Base-by-base conservation (phyloP, 306 rosid genomes). In the Cercis canadensis region DNA sequence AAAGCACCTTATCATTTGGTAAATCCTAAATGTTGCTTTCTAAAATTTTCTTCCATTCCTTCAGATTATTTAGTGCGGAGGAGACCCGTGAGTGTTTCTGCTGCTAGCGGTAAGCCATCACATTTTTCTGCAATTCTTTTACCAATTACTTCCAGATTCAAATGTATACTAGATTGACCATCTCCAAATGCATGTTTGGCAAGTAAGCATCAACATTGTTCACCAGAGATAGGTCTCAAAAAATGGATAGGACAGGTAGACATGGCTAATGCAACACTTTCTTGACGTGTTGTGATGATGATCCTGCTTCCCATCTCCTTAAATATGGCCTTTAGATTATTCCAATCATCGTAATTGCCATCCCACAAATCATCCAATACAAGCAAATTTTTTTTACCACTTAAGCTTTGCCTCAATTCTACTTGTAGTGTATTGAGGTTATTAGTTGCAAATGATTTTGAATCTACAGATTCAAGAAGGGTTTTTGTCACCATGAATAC, bases 61-160 rank as follows among this genome's bases (percentile, higher is more conserved):
- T 46, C 66, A 7, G 69, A 67, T 5, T 9, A 11, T 51, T 73
- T 77, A 6, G 81, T 59, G 51, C 72, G 66, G 40, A 84, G 55
- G 14, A 83, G 45, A 43, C 77, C 67, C 24, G 79, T 82, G 19
- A 84, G 19, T 47, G 80, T 72, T 52, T 69, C 57, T 15, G 72
- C 83, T n/a, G 85, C 87, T 70, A 77, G 36, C 7, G 88, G 83
- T 54, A 84, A 70, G 15, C 88, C 88, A 50, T 32, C 81, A 54
- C 88, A 81, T 62, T 44, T 78, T 11, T 58, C 43, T 16, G 75
- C 81, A 67, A 84, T 69, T 47, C 62, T 54, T 58, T 50, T 69
- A 7, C 86, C 88, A 39, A 75, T 75, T 32, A 34, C 71, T 74
- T 78, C 62, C 1, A 78, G 62, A 19, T 67, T 84, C 1, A 59